Percentiles rank a stretch among this genome's conserved stretches.
Evolutionary conservation across 768 basidiomycete species (phyloP).

Genomic region (Suillus spraguei): DNA sequence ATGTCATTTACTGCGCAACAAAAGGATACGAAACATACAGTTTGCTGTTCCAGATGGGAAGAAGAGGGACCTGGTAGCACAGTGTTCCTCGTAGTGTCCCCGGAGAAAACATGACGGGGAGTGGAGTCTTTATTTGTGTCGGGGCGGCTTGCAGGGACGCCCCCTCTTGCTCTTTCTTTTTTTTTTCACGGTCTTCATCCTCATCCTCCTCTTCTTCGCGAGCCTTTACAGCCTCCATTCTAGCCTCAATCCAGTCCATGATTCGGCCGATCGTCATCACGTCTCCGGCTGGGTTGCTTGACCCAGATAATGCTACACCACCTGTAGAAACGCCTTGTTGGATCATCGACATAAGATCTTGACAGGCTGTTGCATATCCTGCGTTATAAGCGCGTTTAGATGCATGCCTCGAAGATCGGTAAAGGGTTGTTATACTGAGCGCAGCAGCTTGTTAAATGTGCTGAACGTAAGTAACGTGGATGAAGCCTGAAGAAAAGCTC

Average conservation of each 20-base stretch:
- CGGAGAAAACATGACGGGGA: slow-evolving; percentile 21
- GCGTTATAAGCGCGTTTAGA: slow-evolving; percentile 82
- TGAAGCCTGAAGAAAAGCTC: slow-evolving; percentile 4
- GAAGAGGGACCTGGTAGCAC: slow-evolving; percentile 18
- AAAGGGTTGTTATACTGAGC: slow-evolving; percentile 82
- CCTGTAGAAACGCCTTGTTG: slow-evolving; percentile 78
- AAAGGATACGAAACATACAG: slow-evolving; percentile 31
- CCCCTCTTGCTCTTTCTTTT: slow-evolving; percentile 40
- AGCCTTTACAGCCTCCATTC: slow-evolving; percentile 73
- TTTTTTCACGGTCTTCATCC: slow-evolving; percentile 70
- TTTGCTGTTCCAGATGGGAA: slow-evolving; percentile 22
- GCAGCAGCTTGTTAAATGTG: slow-evolving; percentile 63
- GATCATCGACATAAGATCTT: slow-evolving; percentile 79
- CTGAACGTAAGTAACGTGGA: slow-evolving; percentile 24
- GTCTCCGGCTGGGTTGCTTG: slow-evolving; percentile 48
- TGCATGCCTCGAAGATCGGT: slow-evolving; percentile 74
- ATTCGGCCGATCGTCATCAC: slow-evolving; percentile 79
- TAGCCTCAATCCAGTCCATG: slow-evolving; percentile 85
- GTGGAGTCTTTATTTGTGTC: slow-evolving; percentile 23
- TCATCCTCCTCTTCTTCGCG: slow-evolving; percentile 84
- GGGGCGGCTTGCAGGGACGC: slow-evolving; percentile 20
- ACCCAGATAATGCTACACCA: slow-evolving; percentile 42
- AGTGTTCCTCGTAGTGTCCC: slow-evolving; percentile 21
- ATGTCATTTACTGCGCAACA: slow-evolving; percentile 13
- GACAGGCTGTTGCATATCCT: slow-evolving; percentile 79